Conservation (phyloP, 2,329 filamentous ascomycete species). For the Colletotrichum lupini region DNA sequence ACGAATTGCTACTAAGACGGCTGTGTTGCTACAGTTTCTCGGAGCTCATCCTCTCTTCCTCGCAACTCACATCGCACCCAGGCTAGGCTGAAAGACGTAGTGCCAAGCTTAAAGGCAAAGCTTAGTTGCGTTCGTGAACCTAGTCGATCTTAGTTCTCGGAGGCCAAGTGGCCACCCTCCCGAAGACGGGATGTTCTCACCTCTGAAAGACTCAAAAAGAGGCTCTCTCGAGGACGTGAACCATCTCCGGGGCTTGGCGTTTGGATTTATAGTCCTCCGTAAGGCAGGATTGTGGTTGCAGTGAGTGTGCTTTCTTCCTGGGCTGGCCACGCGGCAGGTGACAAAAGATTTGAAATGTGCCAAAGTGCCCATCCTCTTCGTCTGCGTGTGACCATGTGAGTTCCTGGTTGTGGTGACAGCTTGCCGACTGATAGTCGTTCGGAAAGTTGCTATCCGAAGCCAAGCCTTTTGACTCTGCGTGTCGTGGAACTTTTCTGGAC, state of each 20-base stretch:
- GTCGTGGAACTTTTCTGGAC: not conserved
- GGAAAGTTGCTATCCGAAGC: constrained; percentile 7
- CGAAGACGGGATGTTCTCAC: not conserved
- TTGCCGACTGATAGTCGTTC: not conserved
- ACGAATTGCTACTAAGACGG: not conserved
- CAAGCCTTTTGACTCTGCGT: not conserved
- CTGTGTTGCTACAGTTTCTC: not conserved
- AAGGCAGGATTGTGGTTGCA: not conserved
- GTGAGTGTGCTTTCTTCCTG: not conserved
- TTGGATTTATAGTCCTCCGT: not conserved
- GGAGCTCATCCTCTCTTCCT: not conserved
- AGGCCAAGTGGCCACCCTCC: not conserved
- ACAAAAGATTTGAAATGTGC: constrained; percentile 18
- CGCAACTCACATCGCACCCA: not conserved
- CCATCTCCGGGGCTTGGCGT: constrained; percentile 4
- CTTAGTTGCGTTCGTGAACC: not conserved
- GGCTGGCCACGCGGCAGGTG: not conserved
- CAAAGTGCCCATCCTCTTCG: not conserved
- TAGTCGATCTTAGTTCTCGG: constrained; percentile 1
- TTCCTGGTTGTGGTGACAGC: not conserved
- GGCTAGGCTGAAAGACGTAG: not conserved
- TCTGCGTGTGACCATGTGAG: not conserved
- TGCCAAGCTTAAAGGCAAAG: not conserved
- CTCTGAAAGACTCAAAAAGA: not conserved
- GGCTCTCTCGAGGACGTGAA: not conserved